Base-by-base conservation (phyloP, 225 moss, liverwort and hornwort genomes). In the Physcomitrellopsis africana region DNA sequence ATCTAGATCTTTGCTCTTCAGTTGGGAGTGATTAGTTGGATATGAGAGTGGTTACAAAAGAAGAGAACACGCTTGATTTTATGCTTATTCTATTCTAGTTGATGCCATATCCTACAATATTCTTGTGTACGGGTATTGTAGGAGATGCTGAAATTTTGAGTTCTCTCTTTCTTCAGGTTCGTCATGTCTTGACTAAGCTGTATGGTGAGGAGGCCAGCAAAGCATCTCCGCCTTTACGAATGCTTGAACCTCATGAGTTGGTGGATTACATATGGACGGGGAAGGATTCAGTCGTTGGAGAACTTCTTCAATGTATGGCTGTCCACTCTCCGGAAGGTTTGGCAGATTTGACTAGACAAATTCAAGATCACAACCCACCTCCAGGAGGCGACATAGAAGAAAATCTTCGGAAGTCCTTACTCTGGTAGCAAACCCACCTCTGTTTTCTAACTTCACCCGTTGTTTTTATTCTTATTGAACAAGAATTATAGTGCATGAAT, bases 261-360 rank as follows among this genome's bases (percentile, higher is more conserved):
- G 92, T 95, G 69, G 92, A 93, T 70, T 91, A 80, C 65, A 93
- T 99, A 72, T 99, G 99, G 99, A 99, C 85, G 72, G 92, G 91
- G 17, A 86, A 94, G 16, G 84, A 92, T 67, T 93, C 95, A 37
- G 86, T 99, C 16, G 92, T 95, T 23, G 89, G 83, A 53, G 99
- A 99, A 83, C 93, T 99, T 59, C 80, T 99, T 63, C 90, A 89
- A 51, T 90, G 90, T 68, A 86, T 99, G 90, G 89, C 83, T 66
- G 88, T 86, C 46, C 93, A 95, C 83, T 73, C 95, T 67, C 79
- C 86, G 68, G 95, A 99, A 73, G 77, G 77, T 43, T 70, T 90
- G 64, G 77, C 56, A 32, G 89, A 90, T 74, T 87, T 99, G 71
- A 90, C 86, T 76, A 82, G 72, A 64, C 86, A 82, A 63, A 86